Percentiles rank a stretch among this genome's conserved stretches.
These are phyloP conservation scores for Pecoramyces ruminantium DNA, from an alignment of 192 early-diverging fungal species.

Conservation along the genomic window DNA sequence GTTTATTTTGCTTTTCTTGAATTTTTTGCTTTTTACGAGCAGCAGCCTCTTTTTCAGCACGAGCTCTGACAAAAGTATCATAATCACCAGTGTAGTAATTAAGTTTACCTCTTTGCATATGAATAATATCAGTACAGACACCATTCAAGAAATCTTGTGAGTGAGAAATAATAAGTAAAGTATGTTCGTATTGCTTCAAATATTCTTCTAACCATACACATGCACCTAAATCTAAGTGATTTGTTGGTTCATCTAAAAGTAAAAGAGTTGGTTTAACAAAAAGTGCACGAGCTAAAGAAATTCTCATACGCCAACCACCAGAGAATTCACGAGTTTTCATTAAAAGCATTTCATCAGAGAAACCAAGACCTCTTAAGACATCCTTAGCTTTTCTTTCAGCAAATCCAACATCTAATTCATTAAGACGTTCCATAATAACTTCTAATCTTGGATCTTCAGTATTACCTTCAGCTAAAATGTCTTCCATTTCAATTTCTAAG, in stretches of 20 bases:
- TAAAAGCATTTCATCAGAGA: conserved; percentile 13
- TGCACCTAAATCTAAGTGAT: conserved; percentile 65
- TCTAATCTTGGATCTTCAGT: conserved; percentile 4
- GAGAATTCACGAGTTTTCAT: conserved; percentile 16
- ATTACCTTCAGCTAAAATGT: conserved; percentile 60
- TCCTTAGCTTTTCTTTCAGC: conserved; percentile 10
- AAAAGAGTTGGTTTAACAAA: conserved; percentile 65
- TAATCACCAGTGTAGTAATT: conserved; percentile 54
- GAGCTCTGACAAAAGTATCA: conserved; percentile 28
- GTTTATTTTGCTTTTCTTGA: conserved; percentile 1
- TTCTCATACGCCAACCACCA: conserved; percentile 47
- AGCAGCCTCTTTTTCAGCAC: background rate
- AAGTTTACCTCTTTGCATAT: conserved; percentile 59
- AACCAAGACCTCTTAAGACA: conserved; percentile 20
- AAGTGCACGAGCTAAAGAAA: conserved; percentile 38
- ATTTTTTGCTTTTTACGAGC: conserved; percentile 1
- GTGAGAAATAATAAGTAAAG: conserved; percentile 62
- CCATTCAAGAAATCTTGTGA: conserved; percentile 65
- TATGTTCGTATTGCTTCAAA: conserved; percentile 41
- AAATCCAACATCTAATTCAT: conserved; percentile 8
- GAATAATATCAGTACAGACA: conserved; percentile 64
- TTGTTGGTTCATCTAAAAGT: conserved; percentile 85
- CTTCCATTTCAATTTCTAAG: conserved; percentile 82
- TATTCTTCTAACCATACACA: conserved; percentile 64
- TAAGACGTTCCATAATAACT: conserved; percentile 10